phyloP scores from a whole-genome alignment of 176 grass and related monocot genomes.

The Zoysia pacifica region DNA sequence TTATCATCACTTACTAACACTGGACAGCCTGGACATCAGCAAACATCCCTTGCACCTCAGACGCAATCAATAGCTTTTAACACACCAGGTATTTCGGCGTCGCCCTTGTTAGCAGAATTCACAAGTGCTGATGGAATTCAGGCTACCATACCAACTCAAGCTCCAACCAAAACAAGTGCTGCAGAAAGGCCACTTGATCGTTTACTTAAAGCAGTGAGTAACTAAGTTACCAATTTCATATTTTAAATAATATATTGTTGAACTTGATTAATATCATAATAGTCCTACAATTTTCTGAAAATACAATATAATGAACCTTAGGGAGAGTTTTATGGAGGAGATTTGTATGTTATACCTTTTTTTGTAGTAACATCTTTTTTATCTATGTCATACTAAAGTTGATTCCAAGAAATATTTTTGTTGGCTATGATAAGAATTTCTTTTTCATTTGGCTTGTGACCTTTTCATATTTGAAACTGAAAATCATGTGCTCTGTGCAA shows the following conservation, averaged over 20 bases:
- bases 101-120: conserved; percentile 90
- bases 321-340: conserved; percentile 2
- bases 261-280: conserved; percentile 3
- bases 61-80: conserved; percentile 66
- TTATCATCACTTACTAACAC: conserved; percentile 60
- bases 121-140: conserved; percentile 69
- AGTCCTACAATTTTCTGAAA: conserved; percentile 19
- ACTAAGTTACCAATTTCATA: conserved; percentile 33
- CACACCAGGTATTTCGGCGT: conserved; percentile 86
- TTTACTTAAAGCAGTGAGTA: conserved; percentile 76
- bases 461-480: conserved; percentile 23
- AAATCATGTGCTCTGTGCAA: not conserved
- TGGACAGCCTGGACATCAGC: conserved; percentile 59
- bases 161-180: conserved; percentile 57
- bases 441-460: not conserved
- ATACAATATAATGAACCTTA: conserved; percentile 15
- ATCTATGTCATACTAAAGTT: not conserved
- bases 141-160: conserved; percentile 54
- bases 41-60: conserved; percentile 52
- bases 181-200: conserved; percentile 80
- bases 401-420: not conserved
- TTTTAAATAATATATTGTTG: conserved; percentile 26
- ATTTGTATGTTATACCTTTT: conserved; percentile 9
- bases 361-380: not conserved
- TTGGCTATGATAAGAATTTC: conserved; percentile 25